These are phyloP conservation scores for Alternaria viburni DNA, from an alignment of 2,329 filamentous ascomycete genomes.

Conservation along the genomic window DNA sequence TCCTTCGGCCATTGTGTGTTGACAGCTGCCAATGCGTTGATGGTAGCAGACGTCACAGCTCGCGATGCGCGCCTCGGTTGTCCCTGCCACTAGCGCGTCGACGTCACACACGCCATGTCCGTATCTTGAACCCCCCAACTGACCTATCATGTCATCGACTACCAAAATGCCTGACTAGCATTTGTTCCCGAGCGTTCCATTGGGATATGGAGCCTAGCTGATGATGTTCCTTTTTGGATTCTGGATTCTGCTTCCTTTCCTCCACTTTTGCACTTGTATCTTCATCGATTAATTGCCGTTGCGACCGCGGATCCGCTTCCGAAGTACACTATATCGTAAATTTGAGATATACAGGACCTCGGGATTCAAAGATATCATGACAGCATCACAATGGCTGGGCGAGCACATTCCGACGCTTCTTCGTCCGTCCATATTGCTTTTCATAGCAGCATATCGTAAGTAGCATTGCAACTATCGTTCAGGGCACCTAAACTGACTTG, in stretches of 20 bases:
- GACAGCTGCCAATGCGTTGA: not conserved
- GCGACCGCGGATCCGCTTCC: not conserved
- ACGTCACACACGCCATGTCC: not conserved
- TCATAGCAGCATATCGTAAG: constrained; percentile 37
- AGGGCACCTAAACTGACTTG: not conserved
- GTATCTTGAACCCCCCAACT: not conserved
- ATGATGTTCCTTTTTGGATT: not conserved
- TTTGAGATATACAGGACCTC: not conserved
- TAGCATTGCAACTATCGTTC: not conserved
- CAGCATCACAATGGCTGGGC: constrained; percentile 20
- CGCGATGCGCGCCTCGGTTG: not conserved
- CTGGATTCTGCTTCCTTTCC: not conserved
- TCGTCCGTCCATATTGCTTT: constrained; percentile 37
- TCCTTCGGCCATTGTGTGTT: constrained; percentile 18
- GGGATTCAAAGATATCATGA: constrained; percentile 14
- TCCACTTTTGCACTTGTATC: not conserved
- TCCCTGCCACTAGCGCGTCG: constrained; percentile 3
- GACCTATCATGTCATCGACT: not conserved
- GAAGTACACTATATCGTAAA: not conserved
- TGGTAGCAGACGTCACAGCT: not conserved
- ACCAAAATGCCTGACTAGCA: not conserved
- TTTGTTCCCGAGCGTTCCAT: not conserved
- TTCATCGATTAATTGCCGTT: not conserved
- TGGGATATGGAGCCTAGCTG: not conserved
- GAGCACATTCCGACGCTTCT: constrained; percentile 33